Percentiles rank a stretch among this genome's conserved stretches.
phyloP scores from a whole-genome alignment of 257 asterid genomes.

The Ophiorrhiza pumila region DNA sequence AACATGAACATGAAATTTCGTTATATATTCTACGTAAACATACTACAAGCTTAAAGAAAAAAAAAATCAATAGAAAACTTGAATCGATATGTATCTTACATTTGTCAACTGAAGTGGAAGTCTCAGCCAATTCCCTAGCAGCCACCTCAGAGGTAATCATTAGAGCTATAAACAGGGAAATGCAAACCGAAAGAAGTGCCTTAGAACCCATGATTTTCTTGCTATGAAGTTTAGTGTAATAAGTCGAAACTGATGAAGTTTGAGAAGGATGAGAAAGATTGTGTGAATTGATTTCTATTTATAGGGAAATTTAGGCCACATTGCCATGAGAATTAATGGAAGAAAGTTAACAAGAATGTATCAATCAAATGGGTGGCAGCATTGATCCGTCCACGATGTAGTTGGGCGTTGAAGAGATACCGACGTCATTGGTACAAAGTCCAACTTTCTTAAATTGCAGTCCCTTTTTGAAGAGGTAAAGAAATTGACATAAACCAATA shows the following conservation, averaged over 20 bases:
- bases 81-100: not conserved
- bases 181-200: not conserved
- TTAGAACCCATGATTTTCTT: conserved; percentile 8
- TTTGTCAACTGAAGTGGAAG: not conserved
- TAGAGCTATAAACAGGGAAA: conserved; percentile 1
- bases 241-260: too few species aligned
- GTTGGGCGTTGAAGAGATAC: not conserved
- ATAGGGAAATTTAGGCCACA: not conserved
- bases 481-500: too few species aligned
- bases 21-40: not conserved
- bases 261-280: not conserved
- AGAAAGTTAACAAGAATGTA: too few species aligned
- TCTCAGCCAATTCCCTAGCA: conserved; percentile 15
- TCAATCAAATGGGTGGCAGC: too few species aligned
- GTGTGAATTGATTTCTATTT: not conserved
- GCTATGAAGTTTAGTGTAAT: too few species aligned
- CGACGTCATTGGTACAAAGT: too few species aligned
- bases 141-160: conserved; percentile 15
- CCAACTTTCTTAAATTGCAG: too few species aligned
- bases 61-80: not conserved
- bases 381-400: not conserved
- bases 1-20: not conserved
- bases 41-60: too few species aligned
- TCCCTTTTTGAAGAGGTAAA: too few species aligned
- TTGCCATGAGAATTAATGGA: too few species aligned